Conservation (phyloP, 768 basidiomycete species). For the Trametes villosa region DNA sequence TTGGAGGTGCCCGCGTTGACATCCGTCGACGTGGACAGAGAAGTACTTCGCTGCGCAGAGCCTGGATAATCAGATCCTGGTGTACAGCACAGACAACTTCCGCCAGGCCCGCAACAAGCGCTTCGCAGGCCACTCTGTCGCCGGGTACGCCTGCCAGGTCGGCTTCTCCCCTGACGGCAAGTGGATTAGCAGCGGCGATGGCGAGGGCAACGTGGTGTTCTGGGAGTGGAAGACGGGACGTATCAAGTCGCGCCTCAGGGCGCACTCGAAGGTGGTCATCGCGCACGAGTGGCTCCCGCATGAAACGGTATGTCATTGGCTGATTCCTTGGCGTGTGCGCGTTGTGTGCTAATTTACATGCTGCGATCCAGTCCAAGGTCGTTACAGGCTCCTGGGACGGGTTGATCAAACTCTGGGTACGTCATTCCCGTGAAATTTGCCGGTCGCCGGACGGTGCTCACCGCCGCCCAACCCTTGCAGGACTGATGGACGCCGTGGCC, state of each 20-base stretch:
- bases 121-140: constrained; percentile 95
- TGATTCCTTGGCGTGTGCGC: constrained; percentile 8
- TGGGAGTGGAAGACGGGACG: constrained; percentile 99
- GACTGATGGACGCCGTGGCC: constrained; percentile 14
- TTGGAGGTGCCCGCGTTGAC: constrained; percentile 2
- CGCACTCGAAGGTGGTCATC: constrained; percentile 96
- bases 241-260: constrained; percentile 87
- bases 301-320: constrained; percentile 74
- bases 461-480: background rate
- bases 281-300: constrained; percentile 98
- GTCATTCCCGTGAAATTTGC: constrained; percentile 33
- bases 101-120: constrained; percentile 98
- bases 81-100: constrained; percentile 98
- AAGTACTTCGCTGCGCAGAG: constrained; percentile 99
- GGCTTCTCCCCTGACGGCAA: constrained; percentile 98
- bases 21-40: constrained; percentile 46
- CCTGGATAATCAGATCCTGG: constrained; percentile 96
- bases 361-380: constrained; percentile 78
- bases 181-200: constrained; percentile 97
- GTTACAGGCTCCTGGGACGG: constrained; percentile 99
- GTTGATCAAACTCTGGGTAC: constrained; percentile 95
- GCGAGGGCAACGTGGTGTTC: constrained; percentile 92
- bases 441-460: background rate
- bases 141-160: constrained; percentile 96
- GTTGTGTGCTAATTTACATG: constrained; percentile 23